Evolutionary conservation across 768 basidiomycete species (phyloP), one percentile per base, ranked within the genome.

Genomic region (Hydnomerulius pinastri): DNA sequence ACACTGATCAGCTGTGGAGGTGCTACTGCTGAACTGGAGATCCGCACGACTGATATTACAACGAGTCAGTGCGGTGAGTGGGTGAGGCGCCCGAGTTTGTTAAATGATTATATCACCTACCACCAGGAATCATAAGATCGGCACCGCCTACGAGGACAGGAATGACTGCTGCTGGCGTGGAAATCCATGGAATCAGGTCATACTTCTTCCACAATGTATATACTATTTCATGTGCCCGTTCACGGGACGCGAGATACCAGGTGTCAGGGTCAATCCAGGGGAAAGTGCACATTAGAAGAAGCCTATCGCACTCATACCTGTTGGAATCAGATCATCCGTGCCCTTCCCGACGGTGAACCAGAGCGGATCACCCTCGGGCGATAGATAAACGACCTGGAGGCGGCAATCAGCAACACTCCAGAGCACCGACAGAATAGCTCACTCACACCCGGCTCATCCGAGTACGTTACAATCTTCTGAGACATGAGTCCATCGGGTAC

Each of bases 91-190:
- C 32, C 1, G 6, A 43, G 52, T 39, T 30, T 15, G 36, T 21
- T 13, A 15, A 18, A 13, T 20, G 1, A 13, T 28, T 20, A 38
- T n/a, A 37, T 30, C 24, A 73, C 83, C 62, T 62, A 87, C 88
- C 87, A 68, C 90, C 91, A 4, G 91, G 89, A 28, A 88, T 83
- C 90, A 94, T 92, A 7, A 93, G 77, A 71, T 94, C 90, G 0
- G 91, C 89, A n/a, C 92, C 91, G 9, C 81, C 81, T 3, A 82
- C 71, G 11, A 94, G 76, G 21, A 85, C 74, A 1, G 85, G 85
- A 30, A 92, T 80, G 24, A 91, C 90, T 10, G 80, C 69, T 2
- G 79, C 65, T 2, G 89, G 87, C 0, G 90, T 91, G 2, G 83
- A 80, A n/a, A 93, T 56, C 51, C 77, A 77, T 0, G 89, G 87